Percentiles rank a stretch among this genome's conserved stretches.
Conservation (phyloP, 176 grass and related monocot species). For the Lolium perenne region DNA sequence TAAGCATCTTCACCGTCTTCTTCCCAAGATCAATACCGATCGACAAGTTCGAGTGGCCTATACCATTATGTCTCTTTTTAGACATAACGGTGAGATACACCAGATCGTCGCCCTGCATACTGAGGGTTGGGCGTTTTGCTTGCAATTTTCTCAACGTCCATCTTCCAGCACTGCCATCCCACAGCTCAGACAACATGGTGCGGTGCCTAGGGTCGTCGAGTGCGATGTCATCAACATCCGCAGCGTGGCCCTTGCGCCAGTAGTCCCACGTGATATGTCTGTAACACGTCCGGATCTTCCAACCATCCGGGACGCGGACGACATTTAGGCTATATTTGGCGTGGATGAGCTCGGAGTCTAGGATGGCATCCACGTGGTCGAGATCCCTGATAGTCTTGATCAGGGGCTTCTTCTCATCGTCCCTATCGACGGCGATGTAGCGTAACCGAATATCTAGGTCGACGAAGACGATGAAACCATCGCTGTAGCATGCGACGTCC, state of each 20-base stretch:
- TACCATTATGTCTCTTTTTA: neutral
- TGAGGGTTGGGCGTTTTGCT: neutral
- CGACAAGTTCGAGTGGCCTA: neutral
- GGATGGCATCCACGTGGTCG: neutral
- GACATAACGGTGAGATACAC: neutral
- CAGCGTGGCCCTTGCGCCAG: neutral
- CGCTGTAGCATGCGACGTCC: neutral
- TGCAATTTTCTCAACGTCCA: neutral
- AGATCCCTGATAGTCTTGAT: neutral
- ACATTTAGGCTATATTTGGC: too few species aligned
- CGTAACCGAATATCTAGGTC: neutral
- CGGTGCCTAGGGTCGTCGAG: neutral
- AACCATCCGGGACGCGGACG: neutral
- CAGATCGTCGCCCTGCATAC: neutral
- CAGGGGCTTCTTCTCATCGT: neutral
- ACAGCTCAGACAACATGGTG: neutral
- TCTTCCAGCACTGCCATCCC: neutral
- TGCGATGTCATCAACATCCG: neutral
- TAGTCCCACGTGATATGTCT: neutral
- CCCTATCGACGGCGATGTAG: neutral
- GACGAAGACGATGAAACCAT: neutral
- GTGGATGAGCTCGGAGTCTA: neutral
- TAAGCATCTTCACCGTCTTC: neutral
- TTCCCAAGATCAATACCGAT: neutral
- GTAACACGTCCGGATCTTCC: constrained; percentile 5